Conservation (phyloP, 106 monocot genomes). For the Amphibolis antarctica region DNA sequence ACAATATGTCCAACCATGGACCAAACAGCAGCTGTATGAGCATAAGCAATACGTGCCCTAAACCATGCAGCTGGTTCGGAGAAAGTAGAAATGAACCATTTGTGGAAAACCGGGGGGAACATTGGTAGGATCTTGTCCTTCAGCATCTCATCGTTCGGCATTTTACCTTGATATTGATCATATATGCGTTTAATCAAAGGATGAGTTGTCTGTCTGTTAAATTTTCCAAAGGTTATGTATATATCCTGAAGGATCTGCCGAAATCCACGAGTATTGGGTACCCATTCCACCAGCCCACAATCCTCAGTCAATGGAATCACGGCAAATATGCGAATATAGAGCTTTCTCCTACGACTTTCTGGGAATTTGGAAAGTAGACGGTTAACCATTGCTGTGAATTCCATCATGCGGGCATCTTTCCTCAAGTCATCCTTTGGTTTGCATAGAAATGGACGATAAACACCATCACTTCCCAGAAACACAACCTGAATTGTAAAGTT, state of each 20-base stretch:
- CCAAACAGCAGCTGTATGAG: constrained; percentile 95
- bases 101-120: constrained; percentile 93
- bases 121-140: constrained; percentile 80
- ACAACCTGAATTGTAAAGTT: constrained; percentile 38
- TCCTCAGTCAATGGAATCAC: constrained; percentile 95
- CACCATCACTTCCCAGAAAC: constrained; percentile 92
- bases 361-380: constrained; percentile 83
- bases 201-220: constrained; percentile 81
- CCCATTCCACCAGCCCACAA: constrained; percentile 99
- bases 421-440: constrained; percentile 96
- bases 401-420: constrained; percentile 99
- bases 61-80: constrained; percentile 99
- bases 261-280: constrained; percentile 86
- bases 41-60: constrained; percentile 78
- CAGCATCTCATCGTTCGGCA: constrained; percentile 87
- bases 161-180: constrained; percentile 76
- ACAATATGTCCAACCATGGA: constrained; percentile 99
- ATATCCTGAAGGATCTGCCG: constrained; percentile 97
- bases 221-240: constrained; percentile 75
- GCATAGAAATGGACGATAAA: constrained; percentile 79
- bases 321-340: constrained; percentile 91
- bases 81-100: constrained; percentile 88
- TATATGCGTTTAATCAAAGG: constrained; percentile 76
- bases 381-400: constrained; percentile 94
- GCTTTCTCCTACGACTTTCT: constrained; percentile 95